A percentile compares a stretch with the other conserved stretches of the same genome.
Conservation (phyloP, 768 basidiomycete genomes). For the Suillus subluteus region DNA sequence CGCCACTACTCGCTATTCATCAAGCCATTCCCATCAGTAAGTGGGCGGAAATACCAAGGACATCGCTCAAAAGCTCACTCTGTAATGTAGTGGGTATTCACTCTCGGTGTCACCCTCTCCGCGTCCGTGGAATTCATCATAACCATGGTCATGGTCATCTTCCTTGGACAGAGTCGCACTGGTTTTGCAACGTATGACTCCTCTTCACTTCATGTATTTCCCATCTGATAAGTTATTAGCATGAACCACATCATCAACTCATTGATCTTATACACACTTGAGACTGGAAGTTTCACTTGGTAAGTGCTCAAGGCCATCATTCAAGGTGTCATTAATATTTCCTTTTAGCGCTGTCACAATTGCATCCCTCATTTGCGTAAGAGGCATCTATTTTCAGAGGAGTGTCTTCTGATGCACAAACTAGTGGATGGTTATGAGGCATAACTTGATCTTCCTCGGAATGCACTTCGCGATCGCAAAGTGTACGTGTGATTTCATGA, state of each 20-base stretch:
- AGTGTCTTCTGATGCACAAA: neutral
- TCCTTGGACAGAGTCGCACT: conserved; percentile 36
- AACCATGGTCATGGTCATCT: conserved; percentile 33
- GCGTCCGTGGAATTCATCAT: conserved; percentile 39
- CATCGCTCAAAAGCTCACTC: neutral
- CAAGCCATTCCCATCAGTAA: conserved; percentile 33
- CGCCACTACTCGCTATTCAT: conserved; percentile 35
- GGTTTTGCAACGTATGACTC: conserved; percentile 31
- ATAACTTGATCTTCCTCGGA: conserved; percentile 39
- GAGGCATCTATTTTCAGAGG: neutral
- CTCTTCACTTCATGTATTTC: neutral
- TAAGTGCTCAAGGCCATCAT: conserved; percentile 10
- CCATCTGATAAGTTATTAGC: conserved; percentile 25
- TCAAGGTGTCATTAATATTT: neutral
- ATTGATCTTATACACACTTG: conserved; percentile 54
- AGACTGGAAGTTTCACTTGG: conserved; percentile 55
- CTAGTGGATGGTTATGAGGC: conserved; percentile 38
- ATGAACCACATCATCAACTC: conserved; percentile 53
- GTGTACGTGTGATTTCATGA: conserved; percentile 19
- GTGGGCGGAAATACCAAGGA: neutral
- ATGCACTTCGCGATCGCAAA: conserved; percentile 41
- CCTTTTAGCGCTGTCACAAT: conserved; percentile 32
- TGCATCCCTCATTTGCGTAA: conserved; percentile 36
- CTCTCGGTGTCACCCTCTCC: conserved; percentile 33
- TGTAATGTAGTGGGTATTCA: conserved; percentile 34